Evolutionary conservation across 2,329 filamentous ascomycete genomes (phyloP).

Genomic region (Arthrobotrys sphaeroides): DNA sequence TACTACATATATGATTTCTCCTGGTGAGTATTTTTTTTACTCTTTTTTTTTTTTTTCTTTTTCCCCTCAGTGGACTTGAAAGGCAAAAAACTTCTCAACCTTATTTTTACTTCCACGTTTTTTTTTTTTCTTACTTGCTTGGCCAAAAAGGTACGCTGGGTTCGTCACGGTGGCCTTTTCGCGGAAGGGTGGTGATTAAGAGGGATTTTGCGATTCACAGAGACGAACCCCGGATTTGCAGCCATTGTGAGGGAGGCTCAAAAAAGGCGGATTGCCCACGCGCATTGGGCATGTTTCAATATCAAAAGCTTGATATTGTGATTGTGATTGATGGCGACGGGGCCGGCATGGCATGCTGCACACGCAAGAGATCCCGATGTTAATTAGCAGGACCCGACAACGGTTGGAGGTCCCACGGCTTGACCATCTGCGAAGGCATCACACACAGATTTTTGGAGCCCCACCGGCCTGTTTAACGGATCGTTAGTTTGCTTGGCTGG

Average conservation of each 20-base stretch:
- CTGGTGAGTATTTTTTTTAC: slow-evolving; percentile 18
- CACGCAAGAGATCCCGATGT: slow-evolving; percentile 28
- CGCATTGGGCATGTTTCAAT: slow-evolving; percentile 46
- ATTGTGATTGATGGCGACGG: slow-evolving; percentile 24
- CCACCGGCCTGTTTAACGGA: background rate
- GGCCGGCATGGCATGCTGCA: slow-evolving; percentile 34
- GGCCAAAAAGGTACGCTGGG: background rate
- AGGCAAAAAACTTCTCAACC: slow-evolving; percentile 16
- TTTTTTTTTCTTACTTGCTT: background rate
- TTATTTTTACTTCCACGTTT: slow-evolving; percentile 6
- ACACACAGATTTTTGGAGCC: background rate
- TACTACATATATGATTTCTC: too few species aligned
- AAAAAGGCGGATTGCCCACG: background rate
- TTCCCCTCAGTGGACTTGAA: slow-evolving; percentile 6
- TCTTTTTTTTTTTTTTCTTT: slow-evolving; percentile 1
- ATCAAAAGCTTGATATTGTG: slow-evolving; percentile 48
- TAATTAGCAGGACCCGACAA: background rate
- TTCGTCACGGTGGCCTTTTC: background rate
- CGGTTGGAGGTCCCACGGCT: too few species aligned
- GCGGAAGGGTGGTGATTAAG: background rate
- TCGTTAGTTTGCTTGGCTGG: slow-evolving; percentile 17
- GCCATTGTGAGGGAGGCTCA: slow-evolving; percentile 15
- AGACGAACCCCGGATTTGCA: background rate
- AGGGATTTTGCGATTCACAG: slow-evolving; percentile 7
- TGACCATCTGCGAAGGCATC: background rate